Evolutionary conservation across 2,329 filamentous ascomycete species (phyloP), one percentile per base, ranked within the genome.

Genomic region (Delphinella strobiligena): DNA sequence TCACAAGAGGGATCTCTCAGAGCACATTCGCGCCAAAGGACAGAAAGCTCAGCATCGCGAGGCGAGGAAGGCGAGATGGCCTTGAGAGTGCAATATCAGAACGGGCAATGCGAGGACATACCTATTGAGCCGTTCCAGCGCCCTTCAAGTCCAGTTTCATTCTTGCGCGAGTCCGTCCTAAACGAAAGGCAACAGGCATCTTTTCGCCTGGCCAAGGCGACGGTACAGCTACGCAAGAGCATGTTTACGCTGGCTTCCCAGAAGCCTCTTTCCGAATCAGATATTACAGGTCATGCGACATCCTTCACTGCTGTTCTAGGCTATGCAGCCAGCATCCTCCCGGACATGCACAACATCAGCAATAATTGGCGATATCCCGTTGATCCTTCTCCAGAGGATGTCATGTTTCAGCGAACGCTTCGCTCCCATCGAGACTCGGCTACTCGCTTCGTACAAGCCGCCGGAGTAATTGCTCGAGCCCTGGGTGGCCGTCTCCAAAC

Each of bases 391-490:
- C 55, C 59, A 2, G 64, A 72, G 16, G 67, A 72, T 30, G 67
- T 79, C 9, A 52, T 59, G 9, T 53, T 72, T 5, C 73, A 80
- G 48, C 69, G 72, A 47, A 68, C 67, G 7, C 60, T 78, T 17
- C 70, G 74, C 22, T 64, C 65, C 19, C 66, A 71, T 45, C 69
- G 75, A 30, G 69, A 73, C 45, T 63, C 71, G 14, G 63, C 68
- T 22, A 69, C 72, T 52, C 67, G 74, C 41, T 80, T 79, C 51
- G 69, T 78, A 2, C 77, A 80, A 55, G 75, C 73, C 32, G 64
- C 72, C 29, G 77, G 75, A 18, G 73, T 70, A 3, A 55, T 80
- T 14, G 63, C 74, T 12, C 61, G 69, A 37, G 66, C 68, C 1
- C 58, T 80, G n/a, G 74, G 71, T 16, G 72, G 71, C 1, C 62